A percentile compares a stretch with the other conserved stretches of the same genome.
phyloP scores from a whole-genome alignment of 2,329 filamentous ascomycete genomes.

The Ceratocystis lukuohia region DNA sequence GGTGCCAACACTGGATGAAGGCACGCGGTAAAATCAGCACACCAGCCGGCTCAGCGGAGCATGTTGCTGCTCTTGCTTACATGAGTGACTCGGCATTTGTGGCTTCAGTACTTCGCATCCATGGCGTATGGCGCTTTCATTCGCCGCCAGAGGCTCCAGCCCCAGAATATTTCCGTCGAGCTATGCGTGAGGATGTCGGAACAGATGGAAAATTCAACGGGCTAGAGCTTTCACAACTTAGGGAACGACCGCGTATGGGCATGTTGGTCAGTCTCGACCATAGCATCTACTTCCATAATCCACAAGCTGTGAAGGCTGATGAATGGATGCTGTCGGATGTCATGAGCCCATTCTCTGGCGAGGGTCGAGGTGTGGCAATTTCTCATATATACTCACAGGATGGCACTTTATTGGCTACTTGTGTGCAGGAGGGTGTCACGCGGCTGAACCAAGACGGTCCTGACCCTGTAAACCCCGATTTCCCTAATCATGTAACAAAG shows the following conservation, averaged over 20 bases:
- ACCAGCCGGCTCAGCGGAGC: slow-evolving; percentile 61
- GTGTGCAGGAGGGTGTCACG: slow-evolving; percentile 53
- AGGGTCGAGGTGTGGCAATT: slow-evolving; percentile 61
- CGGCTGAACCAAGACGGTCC: slow-evolving; percentile 16
- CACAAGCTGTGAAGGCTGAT: slow-evolving; percentile 43
- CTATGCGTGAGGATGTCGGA: slow-evolving; percentile 13
- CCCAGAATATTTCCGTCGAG: slow-evolving; percentile 12
- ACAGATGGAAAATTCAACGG: slow-evolving; percentile 27
- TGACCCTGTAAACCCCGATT: slow-evolving; percentile 16
- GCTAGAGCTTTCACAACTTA: slow-evolving; percentile 35
- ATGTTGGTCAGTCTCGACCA: slow-evolving; percentile 81
- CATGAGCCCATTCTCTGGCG: slow-evolving; percentile 66
- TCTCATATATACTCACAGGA: slow-evolving; percentile 61
- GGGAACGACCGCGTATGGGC: slow-evolving; percentile 47
- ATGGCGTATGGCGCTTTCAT: slow-evolving; percentile 64
- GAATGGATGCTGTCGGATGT: slow-evolving; percentile 74
- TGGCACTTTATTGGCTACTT: slow-evolving; percentile 62
- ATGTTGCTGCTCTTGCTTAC: slow-evolving; percentile 80
- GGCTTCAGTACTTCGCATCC: slow-evolving; percentile 69
- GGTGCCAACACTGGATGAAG: slow-evolving; percentile 60
- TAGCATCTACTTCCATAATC: slow-evolving; percentile 55
- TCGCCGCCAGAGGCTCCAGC: slow-evolving; percentile 31
- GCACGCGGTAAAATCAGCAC: slow-evolving; percentile 60
- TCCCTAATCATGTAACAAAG: slow-evolving; percentile 22
- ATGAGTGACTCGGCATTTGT: slow-evolving; percentile 91